A percentile compares a stretch with the other conserved stretches of the same genome.
Conservation (phyloP, 257 asterid species). For the Nicotiana sylvestris region DNA sequence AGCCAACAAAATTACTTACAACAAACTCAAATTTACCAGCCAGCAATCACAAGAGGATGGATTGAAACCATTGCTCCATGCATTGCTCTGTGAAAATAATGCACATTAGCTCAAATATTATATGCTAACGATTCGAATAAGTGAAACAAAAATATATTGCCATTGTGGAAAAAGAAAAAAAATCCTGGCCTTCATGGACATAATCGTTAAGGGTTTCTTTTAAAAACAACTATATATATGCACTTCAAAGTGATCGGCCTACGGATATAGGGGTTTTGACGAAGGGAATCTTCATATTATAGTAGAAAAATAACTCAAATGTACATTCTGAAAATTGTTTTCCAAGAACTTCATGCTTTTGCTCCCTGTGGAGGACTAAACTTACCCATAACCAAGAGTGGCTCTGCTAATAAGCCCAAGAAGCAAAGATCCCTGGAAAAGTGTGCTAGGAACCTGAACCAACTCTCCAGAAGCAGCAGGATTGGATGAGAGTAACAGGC, state of each 20-base stretch:
- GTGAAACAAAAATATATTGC: neutral
- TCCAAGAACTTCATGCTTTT: neutral
- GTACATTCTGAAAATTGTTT: neutral
- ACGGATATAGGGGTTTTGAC: neutral
- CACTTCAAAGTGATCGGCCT: neutral
- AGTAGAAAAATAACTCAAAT: neutral
- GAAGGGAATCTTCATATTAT: neutral
- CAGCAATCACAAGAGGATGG: constrained; percentile 91
- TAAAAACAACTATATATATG: neutral
- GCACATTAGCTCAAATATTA: constrained; percentile 9
- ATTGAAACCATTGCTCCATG: constrained; percentile 78
- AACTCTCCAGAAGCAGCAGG: constrained; percentile 72
- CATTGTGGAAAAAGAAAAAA: neutral
- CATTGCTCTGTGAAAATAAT: constrained; percentile 49
- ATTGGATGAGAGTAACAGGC: constrained; percentile 77
- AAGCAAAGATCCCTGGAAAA: constrained; percentile 95
- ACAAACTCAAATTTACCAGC: constrained; percentile 56
- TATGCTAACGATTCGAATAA: neutral
- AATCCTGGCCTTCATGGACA: neutral
- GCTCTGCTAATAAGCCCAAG: constrained; percentile 92
- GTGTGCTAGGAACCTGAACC: constrained; percentile 91
- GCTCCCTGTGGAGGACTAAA: neutral
- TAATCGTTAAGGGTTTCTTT: neutral
- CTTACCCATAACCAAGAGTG: constrained; percentile 78
- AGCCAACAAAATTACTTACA: neutral